phyloP scores from a whole-genome alignment of 805 yeast species.

The Suhomyces faveliae region DNA sequence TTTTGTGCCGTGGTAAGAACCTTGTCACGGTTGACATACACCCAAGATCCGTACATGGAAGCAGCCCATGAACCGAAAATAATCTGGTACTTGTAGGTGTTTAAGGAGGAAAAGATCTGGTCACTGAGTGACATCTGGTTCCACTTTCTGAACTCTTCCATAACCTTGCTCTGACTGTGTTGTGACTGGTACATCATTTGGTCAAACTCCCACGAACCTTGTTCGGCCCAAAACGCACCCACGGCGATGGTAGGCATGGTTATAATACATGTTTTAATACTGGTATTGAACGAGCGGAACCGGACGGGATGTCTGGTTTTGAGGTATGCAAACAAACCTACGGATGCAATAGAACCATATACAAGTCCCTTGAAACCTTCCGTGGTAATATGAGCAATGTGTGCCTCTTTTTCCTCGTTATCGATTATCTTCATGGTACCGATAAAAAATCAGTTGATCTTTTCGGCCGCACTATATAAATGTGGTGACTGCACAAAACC shows the following conservation, averaged over 20 bases:
- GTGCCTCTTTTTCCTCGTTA: slow-evolving; percentile 41
- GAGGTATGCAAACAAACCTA: slow-evolving; percentile 33
- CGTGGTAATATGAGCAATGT: slow-evolving; percentile 29
- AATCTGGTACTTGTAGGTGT: slow-evolving; percentile 36
- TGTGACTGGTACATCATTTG: slow-evolving; percentile 33
- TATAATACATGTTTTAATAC: slow-evolving; percentile 37
- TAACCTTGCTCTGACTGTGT: slow-evolving; percentile 23
- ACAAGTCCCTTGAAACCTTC: slow-evolving; percentile 42
- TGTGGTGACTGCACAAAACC: background rate
- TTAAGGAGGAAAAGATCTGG: slow-evolving; percentile 27
- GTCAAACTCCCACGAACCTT: slow-evolving; percentile 45
- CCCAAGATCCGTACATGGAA: slow-evolving; percentile 33
- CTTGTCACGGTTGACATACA: slow-evolving; percentile 25
- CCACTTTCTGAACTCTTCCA: slow-evolving; percentile 39
- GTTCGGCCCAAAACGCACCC: slow-evolving; percentile 43
- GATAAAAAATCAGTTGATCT: background rate
- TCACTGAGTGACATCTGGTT: slow-evolving; percentile 29
- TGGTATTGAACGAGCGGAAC: slow-evolving; percentile 35
- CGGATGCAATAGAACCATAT: slow-evolving; percentile 32
- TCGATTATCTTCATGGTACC: slow-evolving; percentile 35
- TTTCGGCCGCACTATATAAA: background rate
- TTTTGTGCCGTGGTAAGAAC: slow-evolving; percentile 26
- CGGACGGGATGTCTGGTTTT: slow-evolving; percentile 32
- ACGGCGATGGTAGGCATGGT: slow-evolving; percentile 40
- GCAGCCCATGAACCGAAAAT: slow-evolving; percentile 40